Evolutionary conservation across 495 filamentous ascomycete species (phyloP), one percentile per base, ranked within the genome.

Genomic region (Trichoderma erinaceum): DNA sequence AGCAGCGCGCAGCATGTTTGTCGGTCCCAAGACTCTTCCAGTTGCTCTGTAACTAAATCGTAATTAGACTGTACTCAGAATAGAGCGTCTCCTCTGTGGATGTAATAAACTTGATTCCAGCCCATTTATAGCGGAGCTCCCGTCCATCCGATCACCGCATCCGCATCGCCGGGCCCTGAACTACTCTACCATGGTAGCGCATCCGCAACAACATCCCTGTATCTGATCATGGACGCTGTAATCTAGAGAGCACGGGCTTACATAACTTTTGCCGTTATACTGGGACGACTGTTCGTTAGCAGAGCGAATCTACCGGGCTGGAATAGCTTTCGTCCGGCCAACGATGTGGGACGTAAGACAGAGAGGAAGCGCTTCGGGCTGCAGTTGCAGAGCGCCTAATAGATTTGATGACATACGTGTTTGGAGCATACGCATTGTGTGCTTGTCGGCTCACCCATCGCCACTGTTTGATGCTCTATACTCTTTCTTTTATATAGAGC

Each of bases 261-360:
- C 56, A 61, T 61, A 61, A 61, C 56, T 15, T 61, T 2, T 11
- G 8, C 8, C 2, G 18, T 11, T 21, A 11, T 23, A 52, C 18
- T 25, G 21, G 21, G 48, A 52, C 21, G 21, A 23, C 25, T 35
- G 23, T 21, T 21, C 11, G 4, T 35, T 61, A 25, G 50, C 27
- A 16, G 50, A 58, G 12, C 12, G 18, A 12, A 58, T 58, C 1
- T 23, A 11, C 4, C 56, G 56, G 56, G 25, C 3, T 61, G 56
- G 56, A 61, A 29, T 61, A 61, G 56, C 56, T 61, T 61, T 61
- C 56, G 56, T 25, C 56, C 56, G 56, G 6, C 10, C 8, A 61
- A 4, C 11, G 11, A 21, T 61, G 56, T 61, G 56, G 25, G 25
- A 61, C 27, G 56, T 61, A 61, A 61, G 56, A 61, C 56, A 11